Percentiles rank a stretch among this genome's conserved stretches.
phyloP scores from a whole-genome alignment of 208 protist genomes.

The Entamoeba invadens region DNA sequence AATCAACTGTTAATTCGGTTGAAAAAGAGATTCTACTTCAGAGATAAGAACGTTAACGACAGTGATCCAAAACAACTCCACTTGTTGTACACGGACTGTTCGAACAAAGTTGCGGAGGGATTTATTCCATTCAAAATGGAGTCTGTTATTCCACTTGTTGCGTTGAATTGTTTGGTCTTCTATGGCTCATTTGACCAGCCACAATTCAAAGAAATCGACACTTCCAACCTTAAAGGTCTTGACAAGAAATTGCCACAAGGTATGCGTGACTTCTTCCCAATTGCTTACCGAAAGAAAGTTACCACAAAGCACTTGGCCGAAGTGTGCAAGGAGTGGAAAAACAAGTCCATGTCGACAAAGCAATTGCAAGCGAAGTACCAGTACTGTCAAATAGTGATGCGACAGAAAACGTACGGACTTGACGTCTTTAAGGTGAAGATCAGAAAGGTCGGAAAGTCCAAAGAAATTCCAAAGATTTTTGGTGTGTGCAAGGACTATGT shows the following conservation, averaged over 20 bases:
- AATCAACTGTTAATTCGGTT: background rate
- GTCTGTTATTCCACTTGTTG: background rate
- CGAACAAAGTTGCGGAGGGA: background rate
- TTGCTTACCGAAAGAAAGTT: background rate
- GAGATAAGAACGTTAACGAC: background rate
- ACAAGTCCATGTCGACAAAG: background rate
- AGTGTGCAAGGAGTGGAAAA: background rate
- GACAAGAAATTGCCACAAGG: background rate
- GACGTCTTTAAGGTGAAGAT: background rate
- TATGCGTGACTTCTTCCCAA: background rate
- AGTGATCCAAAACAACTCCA: background rate
- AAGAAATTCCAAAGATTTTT: slow-evolving; percentile 4
- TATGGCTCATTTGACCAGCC: background rate
- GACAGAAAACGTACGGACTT: background rate
- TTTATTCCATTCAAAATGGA: background rate
- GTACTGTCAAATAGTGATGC: background rate
- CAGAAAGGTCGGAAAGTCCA: background rate
- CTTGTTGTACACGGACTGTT: background rate
- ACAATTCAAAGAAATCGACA: background rate
- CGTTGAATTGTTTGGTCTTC: background rate
- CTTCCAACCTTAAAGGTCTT: background rate
- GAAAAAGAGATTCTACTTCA: background rate
- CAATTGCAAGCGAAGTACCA: background rate
- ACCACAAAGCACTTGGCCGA: background rate
- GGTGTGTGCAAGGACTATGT: background rate